A percentile compares a stretch with the other conserved stretches of the same genome.
These are phyloP conservation scores for Teunomyces pallodes DNA, from an alignment of 805 yeast genomes.

Conservation along the genomic window DNA sequence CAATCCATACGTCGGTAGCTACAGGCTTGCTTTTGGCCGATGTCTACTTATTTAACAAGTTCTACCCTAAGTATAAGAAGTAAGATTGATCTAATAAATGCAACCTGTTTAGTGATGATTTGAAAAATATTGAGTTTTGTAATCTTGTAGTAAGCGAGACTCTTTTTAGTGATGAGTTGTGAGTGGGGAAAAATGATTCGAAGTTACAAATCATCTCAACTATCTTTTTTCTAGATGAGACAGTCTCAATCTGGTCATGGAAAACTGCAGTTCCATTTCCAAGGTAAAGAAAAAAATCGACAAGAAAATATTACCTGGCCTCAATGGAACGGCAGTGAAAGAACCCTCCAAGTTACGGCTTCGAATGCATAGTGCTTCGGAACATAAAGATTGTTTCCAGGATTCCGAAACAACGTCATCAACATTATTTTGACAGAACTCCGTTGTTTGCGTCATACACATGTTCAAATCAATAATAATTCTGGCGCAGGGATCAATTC, in stretches of 20 bases:
- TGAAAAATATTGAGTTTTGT: not conserved
- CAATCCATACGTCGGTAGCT: constrained; percentile 49
- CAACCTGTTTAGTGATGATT: not conserved
- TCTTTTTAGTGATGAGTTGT: not conserved
- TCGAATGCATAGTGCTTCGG: not conserved
- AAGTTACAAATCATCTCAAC: not conserved
- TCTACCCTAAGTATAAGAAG: constrained; percentile 55
- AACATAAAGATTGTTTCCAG: not conserved
- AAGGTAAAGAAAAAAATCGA: not conserved
- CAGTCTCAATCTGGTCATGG: too few relatives aligned
- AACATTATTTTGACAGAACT: not conserved
- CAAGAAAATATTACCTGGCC: not conserved
- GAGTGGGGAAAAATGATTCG: not conserved
- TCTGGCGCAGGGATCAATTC: not conserved
- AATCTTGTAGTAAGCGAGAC: too few relatives aligned
- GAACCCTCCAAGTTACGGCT: not conserved
- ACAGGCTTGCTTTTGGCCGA: constrained; percentile 56
- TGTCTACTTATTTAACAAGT: constrained; percentile 50
- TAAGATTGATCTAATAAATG: constrained; percentile 10
- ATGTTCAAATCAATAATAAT: not conserved
- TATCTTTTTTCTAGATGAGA: not conserved
- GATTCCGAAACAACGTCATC: not conserved
- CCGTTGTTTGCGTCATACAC: not conserved
- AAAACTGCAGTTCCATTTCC: too few relatives aligned
- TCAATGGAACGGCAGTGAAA: too few relatives aligned